Percentiles rank a stretch among this genome's conserved stretches.
Conservation (phyloP, 73 alveolate species). For the Paramecium primaurelia region DNA sequence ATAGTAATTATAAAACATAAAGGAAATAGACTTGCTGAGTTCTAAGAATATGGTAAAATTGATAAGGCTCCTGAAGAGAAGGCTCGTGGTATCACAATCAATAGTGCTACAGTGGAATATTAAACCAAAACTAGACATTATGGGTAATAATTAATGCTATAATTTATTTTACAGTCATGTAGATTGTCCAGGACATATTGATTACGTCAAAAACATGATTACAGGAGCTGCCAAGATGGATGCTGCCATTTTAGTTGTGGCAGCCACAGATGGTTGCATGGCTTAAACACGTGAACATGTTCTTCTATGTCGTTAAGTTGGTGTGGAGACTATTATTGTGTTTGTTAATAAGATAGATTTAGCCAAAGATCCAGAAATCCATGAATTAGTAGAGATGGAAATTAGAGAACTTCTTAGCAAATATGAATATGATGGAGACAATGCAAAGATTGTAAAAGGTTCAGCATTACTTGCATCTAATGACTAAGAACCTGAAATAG, state of each 20-base stretch:
- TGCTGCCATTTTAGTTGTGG: constrained; percentile 92
- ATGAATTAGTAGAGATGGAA: constrained; percentile 89
- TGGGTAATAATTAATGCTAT: constrained; percentile 56
- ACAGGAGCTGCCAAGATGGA: constrained; percentile 98
- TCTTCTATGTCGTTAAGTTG: constrained; percentile 83
- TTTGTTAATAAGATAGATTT: constrained; percentile 81
- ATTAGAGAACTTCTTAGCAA: constrained; percentile 82
- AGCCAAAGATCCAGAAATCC: constrained; percentile 83
- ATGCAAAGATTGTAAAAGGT: constrained; percentile 73
- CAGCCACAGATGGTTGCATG: constrained; percentile 97
- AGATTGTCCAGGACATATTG: constrained; percentile 98
- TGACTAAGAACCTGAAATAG: constrained; percentile 75
- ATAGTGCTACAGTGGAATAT: constrained; percentile 94
- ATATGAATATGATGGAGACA: constrained; percentile 84
- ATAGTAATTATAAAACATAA: constrained; percentile 47
- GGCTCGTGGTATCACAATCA: constrained; percentile 96
- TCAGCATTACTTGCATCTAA: constrained; percentile 82
- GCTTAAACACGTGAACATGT: constrained; percentile 96
- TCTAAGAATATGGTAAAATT: constrained; percentile 73
- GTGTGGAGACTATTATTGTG: constrained; percentile 82
- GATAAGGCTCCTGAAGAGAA: constrained; percentile 93
- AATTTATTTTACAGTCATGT: constrained; percentile 65
- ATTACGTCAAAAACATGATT: constrained; percentile 95
- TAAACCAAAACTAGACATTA: constrained; percentile 86
- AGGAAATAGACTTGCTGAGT: constrained; percentile 62